Conservation (phyloP, 1,139 yeast genomes). For the Saccharomyces hybrid region DNA sequence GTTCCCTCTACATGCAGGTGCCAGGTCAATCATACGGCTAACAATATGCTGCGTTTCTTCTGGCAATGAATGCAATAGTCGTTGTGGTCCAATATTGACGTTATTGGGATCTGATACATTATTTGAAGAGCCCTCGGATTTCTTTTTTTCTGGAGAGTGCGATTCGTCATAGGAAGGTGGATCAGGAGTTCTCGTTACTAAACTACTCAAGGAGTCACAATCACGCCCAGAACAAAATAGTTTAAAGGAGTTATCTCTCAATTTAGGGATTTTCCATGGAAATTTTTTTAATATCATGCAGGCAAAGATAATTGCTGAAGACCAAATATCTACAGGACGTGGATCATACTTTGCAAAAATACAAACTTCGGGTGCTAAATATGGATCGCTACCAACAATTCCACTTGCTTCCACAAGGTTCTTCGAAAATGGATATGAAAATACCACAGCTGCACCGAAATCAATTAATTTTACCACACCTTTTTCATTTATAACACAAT, state of each 20-base stretch:
- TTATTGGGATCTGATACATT: conserved; percentile 35
- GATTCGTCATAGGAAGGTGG: conserved; percentile 32
- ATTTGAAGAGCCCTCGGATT: conserved; percentile 8
- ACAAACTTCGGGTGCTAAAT: conserved; percentile 89
- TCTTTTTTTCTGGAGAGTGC: conserved; percentile 6
- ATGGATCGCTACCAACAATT: conserved; percentile 90
- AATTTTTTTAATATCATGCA: conserved; percentile 91
- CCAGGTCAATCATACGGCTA: conserved; percentile 68
- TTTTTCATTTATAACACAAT: conserved; percentile 76
- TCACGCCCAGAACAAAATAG: conserved; percentile 40
- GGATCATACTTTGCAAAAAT: conserved; percentile 79
- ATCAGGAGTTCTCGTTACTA: conserved; percentile 35
- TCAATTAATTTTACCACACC: conserved; percentile 89
- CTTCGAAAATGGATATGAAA: conserved; percentile 81
- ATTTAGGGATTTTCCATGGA: conserved; percentile 95
- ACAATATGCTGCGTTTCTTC: conserved; percentile 59
- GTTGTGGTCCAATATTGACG: conserved; percentile 58
- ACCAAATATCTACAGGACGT: conserved; percentile 92
- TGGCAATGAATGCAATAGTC: conserved; percentile 62
- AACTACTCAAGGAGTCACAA: conserved; percentile 36
- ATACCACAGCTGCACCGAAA: conserved; percentile 91
- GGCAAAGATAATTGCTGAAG: conserved; percentile 83
- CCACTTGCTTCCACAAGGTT: conserved; percentile 78
- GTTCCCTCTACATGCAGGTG: conserved; percentile 80
- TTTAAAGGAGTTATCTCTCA: conserved; percentile 76